Conservation (phyloP, 2,329 filamentous ascomycete species). For the Epichloe baconii region DNA sequence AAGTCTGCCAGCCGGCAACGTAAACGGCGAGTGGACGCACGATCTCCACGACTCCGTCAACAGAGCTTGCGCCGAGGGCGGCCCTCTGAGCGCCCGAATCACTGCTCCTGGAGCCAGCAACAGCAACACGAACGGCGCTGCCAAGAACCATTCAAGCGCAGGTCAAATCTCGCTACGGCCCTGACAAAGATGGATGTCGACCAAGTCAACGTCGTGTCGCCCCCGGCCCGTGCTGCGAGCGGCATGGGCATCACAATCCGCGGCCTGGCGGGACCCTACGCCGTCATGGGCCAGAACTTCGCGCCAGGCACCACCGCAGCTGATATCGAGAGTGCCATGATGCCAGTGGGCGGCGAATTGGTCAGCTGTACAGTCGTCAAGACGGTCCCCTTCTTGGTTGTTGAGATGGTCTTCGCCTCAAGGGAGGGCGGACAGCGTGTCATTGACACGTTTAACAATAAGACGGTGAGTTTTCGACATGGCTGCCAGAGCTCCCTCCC, state of each 20-base stretch:
- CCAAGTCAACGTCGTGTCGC: constrained; percentile 23
- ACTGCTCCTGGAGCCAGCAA: constrained; percentile 22
- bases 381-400: constrained; percentile 57
- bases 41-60: constrained; percentile 45
- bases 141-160: constrained; percentile 15
- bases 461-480: constrained; percentile 44
- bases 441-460: constrained; percentile 64
- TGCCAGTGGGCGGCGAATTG: constrained; percentile 57
- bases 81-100: constrained; percentile 35
- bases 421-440: constrained; percentile 62
- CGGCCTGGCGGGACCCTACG: constrained; percentile 59
- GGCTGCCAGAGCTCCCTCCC: no score
- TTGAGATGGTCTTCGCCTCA: constrained; percentile 62
- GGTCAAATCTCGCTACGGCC: constrained; percentile 31
- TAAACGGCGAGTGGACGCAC: constrained; percentile 59
- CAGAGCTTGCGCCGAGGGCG: constrained; percentile 13
- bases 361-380: constrained; percentile 55
- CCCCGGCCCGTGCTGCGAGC: constrained; percentile 1
- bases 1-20: constrained; percentile 34
- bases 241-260: constrained; percentile 51
- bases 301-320: constrained; percentile 68
- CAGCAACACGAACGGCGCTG: constrained; percentile 5
- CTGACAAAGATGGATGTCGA: constrained; percentile 27
- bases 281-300: constrained; percentile 69
- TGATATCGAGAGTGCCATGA: constrained; percentile 73